Evolutionary conservation across 73 alveolate genomes (phyloP), one percentile per base, ranked within the genome.

Genomic region (Blepharisma stoltei): DNA sequence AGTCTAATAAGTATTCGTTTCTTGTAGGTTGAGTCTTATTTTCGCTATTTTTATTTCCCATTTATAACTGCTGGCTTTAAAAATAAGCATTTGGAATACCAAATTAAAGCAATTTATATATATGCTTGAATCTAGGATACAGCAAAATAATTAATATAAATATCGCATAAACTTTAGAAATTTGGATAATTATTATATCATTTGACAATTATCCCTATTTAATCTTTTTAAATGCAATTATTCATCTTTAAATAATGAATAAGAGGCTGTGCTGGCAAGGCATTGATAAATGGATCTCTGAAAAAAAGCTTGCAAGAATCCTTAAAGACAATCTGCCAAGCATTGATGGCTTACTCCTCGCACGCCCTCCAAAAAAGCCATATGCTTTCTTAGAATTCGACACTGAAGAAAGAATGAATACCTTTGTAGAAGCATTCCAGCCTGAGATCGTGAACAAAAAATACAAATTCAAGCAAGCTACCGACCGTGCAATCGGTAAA

Each of bases 261-360:
- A 60, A 25, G 46, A 32, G 41, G 41, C 37, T 60, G 46, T 60
- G 73, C 73, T 60, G 73, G 73, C 73, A 60, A 25, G 73, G 73
- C 11, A 8, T 60, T 8, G 73, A 60, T 60, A 60, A 60, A 38
- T 60, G 73, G 73, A 25, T 60, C 46, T n/a, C 38, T 14, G 73
- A 60, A 20, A 60, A 60, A 25, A 60, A 60, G 45, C 73, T 60
- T 60, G 73, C 73, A 14, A 60, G 23, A 25, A 60, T 60, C 23
- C 46, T 60, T 4, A 60, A 60, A 9, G 23, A 25, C 14, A n/a
- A 14, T 25, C 23, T 60, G 6, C 73, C 73, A 14, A 38, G 23
- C 23, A 2, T 25, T 18, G 18, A 60, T 20, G 73, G 73, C n/a
- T 14, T 60, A 14, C 0, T 60, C 23, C 38, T 60, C 18, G 47